A percentile compares a stretch with the other conserved stretches of the same genome.
phyloP scores from a whole-genome alignment of 257 asterid genomes.

The Hygrophila difformis region DNA sequence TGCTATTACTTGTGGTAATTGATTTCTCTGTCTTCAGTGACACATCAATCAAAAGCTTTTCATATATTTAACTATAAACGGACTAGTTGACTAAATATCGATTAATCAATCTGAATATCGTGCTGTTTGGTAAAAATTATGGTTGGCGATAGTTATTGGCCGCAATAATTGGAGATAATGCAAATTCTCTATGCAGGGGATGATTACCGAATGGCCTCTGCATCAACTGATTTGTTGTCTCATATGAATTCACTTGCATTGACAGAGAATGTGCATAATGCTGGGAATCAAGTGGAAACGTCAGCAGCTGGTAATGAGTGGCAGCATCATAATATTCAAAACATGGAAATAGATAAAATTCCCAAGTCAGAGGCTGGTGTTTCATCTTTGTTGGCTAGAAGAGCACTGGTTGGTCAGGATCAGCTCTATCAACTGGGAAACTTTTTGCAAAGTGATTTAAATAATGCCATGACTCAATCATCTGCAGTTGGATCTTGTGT shows the following conservation, averaged over 20 bases:
- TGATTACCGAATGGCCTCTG: conserved; percentile 39
- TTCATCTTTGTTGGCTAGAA: conserved; percentile 32
- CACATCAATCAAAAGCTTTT: conserved; percentile 5
- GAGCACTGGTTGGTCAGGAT: conserved; percentile 37
- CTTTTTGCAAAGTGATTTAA: conserved; percentile 58
- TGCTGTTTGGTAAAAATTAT: conserved; percentile 4
- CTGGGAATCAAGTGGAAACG: conserved; percentile 42
- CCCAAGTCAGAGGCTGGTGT: conserved; percentile 32
- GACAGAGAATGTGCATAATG: conserved; percentile 72
- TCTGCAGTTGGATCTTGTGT: conserved; percentile 66
- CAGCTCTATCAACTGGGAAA: conserved; percentile 46
- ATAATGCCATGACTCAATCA: conserved; percentile 71
- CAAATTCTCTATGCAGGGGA: conserved; percentile 51
- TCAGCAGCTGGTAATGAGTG: conserved; percentile 39
- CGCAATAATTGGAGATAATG: conserved; percentile 22
- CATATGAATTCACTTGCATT: conserved; percentile 74
- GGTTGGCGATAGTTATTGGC: conserved; percentile 22
- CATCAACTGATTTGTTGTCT: conserved; percentile 51
- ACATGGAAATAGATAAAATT: conserved; percentile 44
- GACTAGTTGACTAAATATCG: background rate
- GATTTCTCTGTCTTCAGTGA: conserved; percentile 9
- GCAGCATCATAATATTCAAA: conserved; percentile 34
- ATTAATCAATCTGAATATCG: conserved; percentile 6
- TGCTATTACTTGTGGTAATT: conserved; percentile 51
- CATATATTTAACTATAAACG: conserved; percentile 6